phyloP scores from a whole-genome alignment of 2,329 filamentous ascomycete genomes.

The Camptophora hylomeconis region DNA sequence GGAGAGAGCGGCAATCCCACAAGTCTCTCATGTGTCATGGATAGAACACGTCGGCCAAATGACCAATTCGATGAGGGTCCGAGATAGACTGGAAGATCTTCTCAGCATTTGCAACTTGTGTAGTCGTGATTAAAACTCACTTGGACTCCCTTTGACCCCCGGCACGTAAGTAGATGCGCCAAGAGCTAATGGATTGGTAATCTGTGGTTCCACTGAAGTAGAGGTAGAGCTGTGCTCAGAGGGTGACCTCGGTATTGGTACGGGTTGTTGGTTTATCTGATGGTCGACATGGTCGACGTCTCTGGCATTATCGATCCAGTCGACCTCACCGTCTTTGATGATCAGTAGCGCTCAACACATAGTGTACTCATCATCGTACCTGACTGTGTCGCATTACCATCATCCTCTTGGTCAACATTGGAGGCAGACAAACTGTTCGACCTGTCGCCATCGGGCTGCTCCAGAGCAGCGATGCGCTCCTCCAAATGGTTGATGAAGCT shows the following conservation, averaged over 20 bases:
- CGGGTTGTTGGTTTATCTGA: too few species aligned
- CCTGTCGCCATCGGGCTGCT: neutral
- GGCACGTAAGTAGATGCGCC: neutral
- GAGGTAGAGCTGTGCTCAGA: too few species aligned
- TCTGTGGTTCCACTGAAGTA: neutral
- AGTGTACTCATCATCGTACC: neutral
- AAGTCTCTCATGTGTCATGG: constrained; percentile 35
- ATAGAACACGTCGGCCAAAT: constrained; percentile 38
- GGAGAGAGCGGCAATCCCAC: constrained; percentile 31
- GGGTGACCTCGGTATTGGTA: too few species aligned
- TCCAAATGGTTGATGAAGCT: constrained; percentile 5
- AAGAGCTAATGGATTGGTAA: neutral
- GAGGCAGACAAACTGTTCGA: neutral
- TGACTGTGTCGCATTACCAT: too few species aligned
- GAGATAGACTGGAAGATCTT: constrained; percentile 31
- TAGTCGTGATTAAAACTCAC: neutral
- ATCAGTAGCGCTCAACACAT: neutral
- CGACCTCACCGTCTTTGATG: neutral
- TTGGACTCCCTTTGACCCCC: neutral
- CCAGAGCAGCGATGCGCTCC: too few species aligned
- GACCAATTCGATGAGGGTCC: constrained; percentile 46
- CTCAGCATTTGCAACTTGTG: constrained; percentile 19
- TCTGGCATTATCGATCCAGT: neutral
- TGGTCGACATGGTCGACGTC: constrained; percentile 5
- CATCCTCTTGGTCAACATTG: too few species aligned